A percentile compares a stretch with the other conserved stretches of the same genome.
These are phyloP conservation scores for Talaromyces sp. DNA, from an alignment of 2,329 filamentous ascomycete species.

Conservation along the genomic window DNA sequence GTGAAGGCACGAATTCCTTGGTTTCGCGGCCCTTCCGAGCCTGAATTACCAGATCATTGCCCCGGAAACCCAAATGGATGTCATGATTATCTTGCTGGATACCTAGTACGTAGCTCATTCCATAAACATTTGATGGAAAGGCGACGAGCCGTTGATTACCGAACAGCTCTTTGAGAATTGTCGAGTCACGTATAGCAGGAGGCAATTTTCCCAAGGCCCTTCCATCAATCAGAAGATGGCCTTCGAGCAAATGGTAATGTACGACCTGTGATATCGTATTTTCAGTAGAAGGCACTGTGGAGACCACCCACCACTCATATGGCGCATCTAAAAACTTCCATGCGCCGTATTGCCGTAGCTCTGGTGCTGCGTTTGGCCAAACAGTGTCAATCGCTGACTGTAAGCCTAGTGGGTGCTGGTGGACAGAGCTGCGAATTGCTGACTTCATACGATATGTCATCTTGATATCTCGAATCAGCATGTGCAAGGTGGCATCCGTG, in stretches of 20 bases:
- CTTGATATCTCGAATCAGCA: constrained; percentile 48
- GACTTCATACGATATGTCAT: constrained; percentile 38
- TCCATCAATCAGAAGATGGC: constrained; percentile 50
- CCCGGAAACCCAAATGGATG: constrained; percentile 55
- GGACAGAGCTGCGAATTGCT: constrained; percentile 37
- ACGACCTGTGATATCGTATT: constrained; percentile 34
- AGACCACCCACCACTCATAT: constrained; percentile 34
- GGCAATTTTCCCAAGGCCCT: constrained; percentile 54
- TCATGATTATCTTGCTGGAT: constrained; percentile 36
- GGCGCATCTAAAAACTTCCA: constrained; percentile 25
- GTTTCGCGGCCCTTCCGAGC: constrained; percentile 41
- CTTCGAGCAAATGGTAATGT: constrained; percentile 47
- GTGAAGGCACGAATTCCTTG: constrained; percentile 35
- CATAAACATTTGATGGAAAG: constrained; percentile 50
- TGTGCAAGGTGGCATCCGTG: constrained; percentile 19
- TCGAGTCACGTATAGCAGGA: constrained; percentile 44
- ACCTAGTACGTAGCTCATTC: constrained; percentile 53
- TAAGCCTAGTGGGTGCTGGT: constrained; percentile 27
- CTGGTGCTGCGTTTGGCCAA: constrained; percentile 42
- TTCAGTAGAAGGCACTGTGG: constrained; percentile 26
- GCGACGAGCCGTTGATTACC: constrained; percentile 51
- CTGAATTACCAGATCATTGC: constrained; percentile 43
- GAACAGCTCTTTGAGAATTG: constrained; percentile 51
- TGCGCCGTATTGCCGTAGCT: constrained; percentile 18
- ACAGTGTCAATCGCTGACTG: constrained; percentile 35